Evolutionary conservation across 345 rosid species (phyloP), one percentile per base, ranked within the genome.

Genomic region (Aquilaria yunnanensis): DNA sequence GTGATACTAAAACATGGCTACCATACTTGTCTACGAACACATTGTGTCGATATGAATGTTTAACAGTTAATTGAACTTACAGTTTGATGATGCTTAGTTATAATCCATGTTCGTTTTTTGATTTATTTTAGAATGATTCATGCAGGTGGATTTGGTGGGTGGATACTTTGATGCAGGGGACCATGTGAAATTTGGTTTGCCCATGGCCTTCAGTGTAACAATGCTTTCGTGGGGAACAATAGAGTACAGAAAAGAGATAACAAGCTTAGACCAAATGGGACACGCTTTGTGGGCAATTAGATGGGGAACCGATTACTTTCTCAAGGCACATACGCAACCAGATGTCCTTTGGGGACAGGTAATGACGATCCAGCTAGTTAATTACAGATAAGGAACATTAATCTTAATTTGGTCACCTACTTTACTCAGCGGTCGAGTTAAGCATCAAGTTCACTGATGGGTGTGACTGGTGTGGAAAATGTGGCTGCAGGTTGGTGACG

Each of bases 111-210:
- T 62, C 5, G 16, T n/a, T 10, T n/a, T 33, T 14, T 23, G 5
- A 62, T 43, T 50, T 51, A 23, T 23, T 23, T 23, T 23, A 23
- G 23, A 23, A 23, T 23, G 23, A 23, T 23, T 53, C 33, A 14
- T 61, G 65, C 67, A 84, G 94, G 89, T 82, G 77, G 80, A 88
- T 48, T 78, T 92, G 75, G 92, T 79, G 9, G 98, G 96, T 69
- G 96, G 96, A 5, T 92, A 92, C 74, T 92, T 89, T 48, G 98
- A 92, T 62, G 95, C 96, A 12, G 98, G 95, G 68, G 98, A 92
- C 61, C 87, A 86, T 72, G 96, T 92, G 62, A 92, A 89, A 77
- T 92, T 92, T 62, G 96, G 98, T 33, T 72, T 92, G 48, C 98
- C 92, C 13, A 85, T 89, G 90, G 98, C 98, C 9, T 92, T 80